Evolutionary conservation across 805 yeast genomes (phyloP).

Genomic region (Sugiyamaella lignohabitans): DNA sequence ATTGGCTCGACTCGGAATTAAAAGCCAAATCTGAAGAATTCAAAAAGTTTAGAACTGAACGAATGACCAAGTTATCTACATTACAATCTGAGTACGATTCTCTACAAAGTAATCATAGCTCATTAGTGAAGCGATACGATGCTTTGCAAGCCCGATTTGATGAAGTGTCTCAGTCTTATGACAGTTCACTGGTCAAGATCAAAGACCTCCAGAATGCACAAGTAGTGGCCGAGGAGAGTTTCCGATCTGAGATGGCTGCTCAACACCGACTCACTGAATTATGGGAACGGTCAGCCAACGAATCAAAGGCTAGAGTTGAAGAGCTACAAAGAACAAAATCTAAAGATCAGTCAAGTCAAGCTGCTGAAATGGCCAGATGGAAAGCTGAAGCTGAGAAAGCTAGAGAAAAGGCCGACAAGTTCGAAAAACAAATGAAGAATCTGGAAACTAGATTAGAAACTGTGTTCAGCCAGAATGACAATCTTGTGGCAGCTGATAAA

Average conservation of each 20-base stretch:
- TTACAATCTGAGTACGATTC: slow-evolving; percentile 35
- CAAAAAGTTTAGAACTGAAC: slow-evolving; percentile 27
- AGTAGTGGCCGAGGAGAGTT: slow-evolving; percentile 42
- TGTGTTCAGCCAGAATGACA: slow-evolving; percentile 8
- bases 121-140: slow-evolving; percentile 28
- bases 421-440: slow-evolving; percentile 36
- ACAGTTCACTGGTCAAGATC: slow-evolving; percentile 40
- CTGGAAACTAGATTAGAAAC: slow-evolving; percentile 35
- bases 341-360: slow-evolving; percentile 25
- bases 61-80: slow-evolving; percentile 28
- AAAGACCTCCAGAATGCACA: slow-evolving; percentile 43
- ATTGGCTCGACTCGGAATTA: slow-evolving; percentile 38
- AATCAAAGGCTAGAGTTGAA: slow-evolving; percentile 45
- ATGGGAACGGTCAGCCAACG: slow-evolving; percentile 47
- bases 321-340: slow-evolving; percentile 47
- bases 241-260: slow-evolving; percentile 49
- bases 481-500: slow-evolving; percentile 14
- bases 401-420: slow-evolving; percentile 33
- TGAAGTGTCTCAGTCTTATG: slow-evolving; percentile 35
- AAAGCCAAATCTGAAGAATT: slow-evolving; percentile 31
- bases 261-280: slow-evolving; percentile 58
- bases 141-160: slow-evolving; percentile 33
- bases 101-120: slow-evolving; percentile 29
- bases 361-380: slow-evolving; percentile 28
- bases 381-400: slow-evolving; percentile 34